Evolutionary conservation across 495 filamentous ascomycete species (phyloP).

Genomic region (Diplogelasinospora grovesii): DNA sequence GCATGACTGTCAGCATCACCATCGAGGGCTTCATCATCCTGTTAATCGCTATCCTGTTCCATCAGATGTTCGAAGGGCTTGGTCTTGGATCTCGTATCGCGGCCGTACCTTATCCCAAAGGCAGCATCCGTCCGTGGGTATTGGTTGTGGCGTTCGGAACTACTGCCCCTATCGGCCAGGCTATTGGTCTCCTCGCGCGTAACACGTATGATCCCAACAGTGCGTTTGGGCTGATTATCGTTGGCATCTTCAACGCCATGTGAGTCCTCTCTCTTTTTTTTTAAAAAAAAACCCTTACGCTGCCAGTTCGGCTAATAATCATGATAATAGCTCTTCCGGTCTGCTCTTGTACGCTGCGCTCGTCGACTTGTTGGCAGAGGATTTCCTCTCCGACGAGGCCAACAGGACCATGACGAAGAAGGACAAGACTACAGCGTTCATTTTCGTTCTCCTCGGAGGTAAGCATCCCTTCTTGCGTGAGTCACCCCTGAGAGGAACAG

Average conservation of each 20-base stretch:
- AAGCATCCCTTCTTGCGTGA: no score
- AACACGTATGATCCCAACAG: conserved; percentile 58
- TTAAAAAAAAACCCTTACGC: neutral
- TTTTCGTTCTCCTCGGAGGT: conserved; percentile 39
- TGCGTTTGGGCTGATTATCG: conserved; percentile 57
- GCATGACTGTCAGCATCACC: conserved; percentile 61
- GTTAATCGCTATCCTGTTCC: conserved; percentile 62
- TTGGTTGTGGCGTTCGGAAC: conserved; percentile 55
- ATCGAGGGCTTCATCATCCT: conserved; percentile 59
- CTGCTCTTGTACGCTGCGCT: conserved; percentile 55
- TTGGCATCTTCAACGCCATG: conserved; percentile 66
- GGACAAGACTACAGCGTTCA: conserved; percentile 35
- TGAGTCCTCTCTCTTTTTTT: conserved; percentile 18
- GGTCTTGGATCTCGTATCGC: conserved; percentile 60
- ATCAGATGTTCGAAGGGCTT: conserved; percentile 66
- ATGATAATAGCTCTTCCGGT: conserved; percentile 43
- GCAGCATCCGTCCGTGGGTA: conserved; percentile 53
- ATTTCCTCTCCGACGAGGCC: conserved; percentile 56
- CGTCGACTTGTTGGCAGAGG: conserved; percentile 57
- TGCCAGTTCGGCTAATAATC: conserved; percentile 1
- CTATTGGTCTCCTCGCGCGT: conserved; percentile 49
- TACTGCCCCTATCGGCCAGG: conserved; percentile 55
- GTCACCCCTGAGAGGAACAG: no score
- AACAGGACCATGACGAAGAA: conserved; percentile 35
- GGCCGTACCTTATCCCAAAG: conserved; percentile 42